phyloP scores from a whole-genome alignment of 345 rosid genomes.

The Eucalyptus globulus region DNA sequence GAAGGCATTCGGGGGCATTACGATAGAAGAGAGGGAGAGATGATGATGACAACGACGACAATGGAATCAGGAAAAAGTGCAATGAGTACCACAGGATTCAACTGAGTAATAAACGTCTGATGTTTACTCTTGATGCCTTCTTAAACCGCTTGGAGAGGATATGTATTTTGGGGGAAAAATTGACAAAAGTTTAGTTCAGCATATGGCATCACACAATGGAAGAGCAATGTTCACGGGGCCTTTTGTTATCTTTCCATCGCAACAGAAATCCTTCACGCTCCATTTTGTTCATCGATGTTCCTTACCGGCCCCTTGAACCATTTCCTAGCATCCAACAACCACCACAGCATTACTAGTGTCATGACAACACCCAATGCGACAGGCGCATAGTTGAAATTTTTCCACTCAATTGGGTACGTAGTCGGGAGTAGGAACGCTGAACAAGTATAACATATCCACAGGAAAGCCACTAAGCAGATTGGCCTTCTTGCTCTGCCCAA shows the following conservation, averaged over 20 bases:
- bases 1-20: background rate
- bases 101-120: background rate
- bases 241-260: background rate
- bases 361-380: background rate
- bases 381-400: conserved; percentile 6
- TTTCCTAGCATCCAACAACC: conserved; percentile 7
- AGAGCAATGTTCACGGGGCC: background rate
- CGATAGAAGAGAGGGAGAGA: background rate
- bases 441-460: conserved; percentile 9
- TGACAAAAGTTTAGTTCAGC: background rate
- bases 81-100: background rate
- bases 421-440: conserved; percentile 3
- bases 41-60: background rate
- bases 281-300: background rate
- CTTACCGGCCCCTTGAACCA: conserved; percentile 7
- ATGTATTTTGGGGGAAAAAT: background rate
- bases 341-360: conserved; percentile 4
- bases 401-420: conserved; percentile 1
- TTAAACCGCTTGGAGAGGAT: no score
- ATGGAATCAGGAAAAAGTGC: background rate
- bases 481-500: conserved; percentile 7
- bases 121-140: background rate
- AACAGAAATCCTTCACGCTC: background rate
- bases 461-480: conserved; percentile 3
- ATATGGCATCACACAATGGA: background rate